A percentile compares a stretch with the other conserved stretches of the same genome.
Conservation (phyloP, 768 basidiomycete genomes). For the Phlebiopsis flavidoalba region DNA sequence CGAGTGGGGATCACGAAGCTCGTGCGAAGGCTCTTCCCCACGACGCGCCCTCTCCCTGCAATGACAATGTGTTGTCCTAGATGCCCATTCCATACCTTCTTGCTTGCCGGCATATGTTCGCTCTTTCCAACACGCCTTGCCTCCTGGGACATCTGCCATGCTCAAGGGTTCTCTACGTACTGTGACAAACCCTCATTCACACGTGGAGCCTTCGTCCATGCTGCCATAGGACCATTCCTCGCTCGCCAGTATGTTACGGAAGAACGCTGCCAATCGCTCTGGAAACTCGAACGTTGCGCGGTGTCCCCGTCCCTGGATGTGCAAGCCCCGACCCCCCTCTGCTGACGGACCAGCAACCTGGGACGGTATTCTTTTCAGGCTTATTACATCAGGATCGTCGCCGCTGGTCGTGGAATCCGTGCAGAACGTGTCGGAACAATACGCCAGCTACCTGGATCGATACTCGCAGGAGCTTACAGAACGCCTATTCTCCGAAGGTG, state of each 20-base stretch:
- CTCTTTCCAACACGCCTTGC: conserved; percentile 12
- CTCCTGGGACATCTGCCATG: conserved; percentile 7
- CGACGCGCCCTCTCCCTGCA: neutral
- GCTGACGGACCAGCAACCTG: conserved; percentile 13
- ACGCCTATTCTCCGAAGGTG: conserved; percentile 7
- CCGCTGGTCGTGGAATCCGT: conserved; percentile 17
- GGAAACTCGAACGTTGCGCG: neutral
- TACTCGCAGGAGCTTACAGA: conserved; percentile 16
- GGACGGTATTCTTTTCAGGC: conserved; percentile 9
- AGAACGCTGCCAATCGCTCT: neutral
- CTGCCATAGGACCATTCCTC: conserved; percentile 19
- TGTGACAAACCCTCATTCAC: conserved; percentile 5
- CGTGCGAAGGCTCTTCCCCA: too few species aligned
- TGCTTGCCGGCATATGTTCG: conserved; percentile 10
- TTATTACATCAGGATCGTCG: conserved; percentile 16
- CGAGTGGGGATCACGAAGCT: too few species aligned
- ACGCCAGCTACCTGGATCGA: conserved; percentile 13
- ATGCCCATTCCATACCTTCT: conserved; percentile 13
- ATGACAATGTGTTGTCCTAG: conserved; percentile 12
- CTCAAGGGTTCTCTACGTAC: conserved; percentile 18
- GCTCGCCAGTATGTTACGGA: conserved; percentile 12
- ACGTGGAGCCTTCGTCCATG: conserved; percentile 9
- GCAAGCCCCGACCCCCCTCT: conserved; percentile 14
- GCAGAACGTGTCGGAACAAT: conserved; percentile 20
- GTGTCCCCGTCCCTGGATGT: neutral